Percentiles rank a stretch among this genome's conserved stretches.
phyloP scores from a whole-genome alignment of 2,329 filamentous ascomycete species.

The Huntiella savannae region DNA sequence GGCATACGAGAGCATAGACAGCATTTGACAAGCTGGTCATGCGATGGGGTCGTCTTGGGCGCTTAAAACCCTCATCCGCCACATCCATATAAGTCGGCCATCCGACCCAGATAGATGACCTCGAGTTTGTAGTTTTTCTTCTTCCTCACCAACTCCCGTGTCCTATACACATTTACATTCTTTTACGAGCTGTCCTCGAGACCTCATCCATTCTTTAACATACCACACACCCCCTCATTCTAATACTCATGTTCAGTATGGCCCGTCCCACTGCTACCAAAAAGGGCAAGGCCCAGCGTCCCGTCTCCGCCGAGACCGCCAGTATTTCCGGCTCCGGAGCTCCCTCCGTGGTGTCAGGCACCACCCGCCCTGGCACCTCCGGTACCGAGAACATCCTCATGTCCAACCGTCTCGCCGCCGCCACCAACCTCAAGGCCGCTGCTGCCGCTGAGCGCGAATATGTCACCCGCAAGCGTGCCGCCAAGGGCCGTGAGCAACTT shows the following conservation, averaged over 20 bases:
- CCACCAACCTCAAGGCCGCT: conserved; percentile 21
- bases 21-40: background rate
- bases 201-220: background rate
- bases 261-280: conserved; percentile 2
- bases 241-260: conserved; percentile 8
- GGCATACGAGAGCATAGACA: background rate
- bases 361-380: conserved; percentile 22
- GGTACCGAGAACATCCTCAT: conserved; percentile 25
- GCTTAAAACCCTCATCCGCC: no score
- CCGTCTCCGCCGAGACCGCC: background rate
- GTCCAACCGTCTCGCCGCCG: conserved; percentile 21
- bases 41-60: background rate
- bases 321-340: background rate
- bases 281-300: background rate
- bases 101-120: no score
- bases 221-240: background rate
- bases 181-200: background rate
- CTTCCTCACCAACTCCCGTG: no score
- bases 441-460: conserved; percentile 24
- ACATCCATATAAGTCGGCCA: no score
- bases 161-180: background rate
- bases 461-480: conserved; percentile 22
- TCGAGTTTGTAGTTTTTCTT: no score
- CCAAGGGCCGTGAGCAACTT: conserved; percentile 21
- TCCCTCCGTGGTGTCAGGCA: background rate